Evolutionary conservation across 2,329 filamentous ascomycete species (phyloP).

Genomic region (Domatiomyces catenatus): DNA sequence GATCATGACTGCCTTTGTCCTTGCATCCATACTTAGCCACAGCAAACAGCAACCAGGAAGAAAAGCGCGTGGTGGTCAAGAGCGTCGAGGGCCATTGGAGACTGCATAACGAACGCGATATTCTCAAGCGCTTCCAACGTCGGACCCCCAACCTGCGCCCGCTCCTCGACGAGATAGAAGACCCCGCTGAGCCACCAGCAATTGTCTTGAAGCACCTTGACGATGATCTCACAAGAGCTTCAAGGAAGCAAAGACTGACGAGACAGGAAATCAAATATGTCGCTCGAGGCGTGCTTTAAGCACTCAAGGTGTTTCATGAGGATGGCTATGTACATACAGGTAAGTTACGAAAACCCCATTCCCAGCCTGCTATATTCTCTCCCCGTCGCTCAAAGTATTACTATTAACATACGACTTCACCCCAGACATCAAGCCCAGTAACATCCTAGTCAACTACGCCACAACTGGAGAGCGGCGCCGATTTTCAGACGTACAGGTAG

Average conservation of each 20-base stretch:
- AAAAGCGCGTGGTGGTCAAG: background rate
- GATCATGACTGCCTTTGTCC: background rate
- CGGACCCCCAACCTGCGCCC: constrained; percentile 5
- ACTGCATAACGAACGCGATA: constrained; percentile 16
- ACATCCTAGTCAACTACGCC: constrained; percentile 16
- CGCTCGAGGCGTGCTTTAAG: constrained; percentile 3
- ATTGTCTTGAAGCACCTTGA: constrained; percentile 18
- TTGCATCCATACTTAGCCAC: background rate
- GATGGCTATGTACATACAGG: constrained; percentile 16
- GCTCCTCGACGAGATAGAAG: background rate
- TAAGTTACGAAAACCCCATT: background rate
- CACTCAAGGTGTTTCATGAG: constrained; percentile 8
- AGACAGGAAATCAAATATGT: constrained; percentile 11
- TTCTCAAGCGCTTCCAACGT: constrained; percentile 17
- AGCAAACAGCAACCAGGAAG: background rate
- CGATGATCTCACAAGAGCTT: constrained; percentile 16
- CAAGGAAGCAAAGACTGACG: constrained; percentile 9
- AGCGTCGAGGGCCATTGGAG: background rate
- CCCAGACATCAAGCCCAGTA: constrained; percentile 17
- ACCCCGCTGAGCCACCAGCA: constrained; percentile 10
- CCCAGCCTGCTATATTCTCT: background rate
- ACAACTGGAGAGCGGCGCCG: constrained; percentile 2
- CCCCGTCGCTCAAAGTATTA: background rate
- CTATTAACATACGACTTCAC: background rate
- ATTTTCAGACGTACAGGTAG: constrained; percentile 17